phyloP scores from a whole-genome alignment of 2,329 filamentous ascomycete genomes.

The Huntiella omanensis region DNA sequence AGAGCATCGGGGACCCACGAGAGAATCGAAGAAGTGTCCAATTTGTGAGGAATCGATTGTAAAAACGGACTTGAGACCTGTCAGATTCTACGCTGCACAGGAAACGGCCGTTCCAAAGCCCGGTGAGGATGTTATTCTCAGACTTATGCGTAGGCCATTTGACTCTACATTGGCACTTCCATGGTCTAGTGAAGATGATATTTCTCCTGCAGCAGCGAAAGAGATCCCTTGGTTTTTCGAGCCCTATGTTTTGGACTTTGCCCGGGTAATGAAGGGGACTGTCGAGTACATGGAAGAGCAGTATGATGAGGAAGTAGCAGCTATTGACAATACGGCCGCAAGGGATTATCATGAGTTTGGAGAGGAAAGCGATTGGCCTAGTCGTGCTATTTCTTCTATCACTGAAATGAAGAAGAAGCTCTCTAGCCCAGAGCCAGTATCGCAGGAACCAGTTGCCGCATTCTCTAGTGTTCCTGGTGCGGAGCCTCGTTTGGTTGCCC shows the following conservation, averaged over 20 bases:
- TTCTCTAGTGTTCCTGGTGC: constrained; percentile 19
- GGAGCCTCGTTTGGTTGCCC: constrained; percentile 8
- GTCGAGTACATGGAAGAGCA: constrained; percentile 71
- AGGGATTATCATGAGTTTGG: constrained; percentile 85
- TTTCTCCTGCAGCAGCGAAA: constrained; percentile 34
- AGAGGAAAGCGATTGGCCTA: constrained; percentile 83
- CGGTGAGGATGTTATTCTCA: constrained; percentile 75
- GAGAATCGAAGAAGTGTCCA: constrained; percentile 73
- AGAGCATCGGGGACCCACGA: constrained; percentile 44
- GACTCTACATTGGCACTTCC: constrained; percentile 77
- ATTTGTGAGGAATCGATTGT: constrained; percentile 93
- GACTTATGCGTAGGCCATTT: constrained; percentile 63
- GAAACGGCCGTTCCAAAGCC: constrained; percentile 63
- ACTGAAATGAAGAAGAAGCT: constrained; percentile 58
- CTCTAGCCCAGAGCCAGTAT: constrained; percentile 12
- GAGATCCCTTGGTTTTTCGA: constrained; percentile 91
- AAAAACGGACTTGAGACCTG: constrained; percentile 71
- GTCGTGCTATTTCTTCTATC: constrained; percentile 61
- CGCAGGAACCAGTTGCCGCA: not conserved
- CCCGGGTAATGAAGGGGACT: constrained; percentile 85
- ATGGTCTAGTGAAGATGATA: constrained; percentile 42
- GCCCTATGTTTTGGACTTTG: constrained; percentile 85
- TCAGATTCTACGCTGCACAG: constrained; percentile 79
- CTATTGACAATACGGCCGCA: constrained; percentile 56
- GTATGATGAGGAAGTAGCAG: constrained; percentile 59